These are phyloP conservation scores for Blastocrithidia nonstop DNA, from an alignment of 208 protist species.

Conservation along the genomic window DNA sequence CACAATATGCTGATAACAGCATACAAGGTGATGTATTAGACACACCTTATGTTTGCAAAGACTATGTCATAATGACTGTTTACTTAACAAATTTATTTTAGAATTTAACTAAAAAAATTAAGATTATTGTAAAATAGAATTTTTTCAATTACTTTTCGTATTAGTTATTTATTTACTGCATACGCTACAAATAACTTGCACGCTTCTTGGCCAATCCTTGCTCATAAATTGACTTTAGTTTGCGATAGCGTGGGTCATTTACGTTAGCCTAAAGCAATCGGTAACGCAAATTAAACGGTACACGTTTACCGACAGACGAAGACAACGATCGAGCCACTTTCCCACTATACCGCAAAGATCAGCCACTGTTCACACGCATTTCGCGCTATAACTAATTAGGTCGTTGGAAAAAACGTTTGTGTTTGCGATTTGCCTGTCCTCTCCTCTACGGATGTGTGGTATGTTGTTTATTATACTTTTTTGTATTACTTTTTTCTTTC, in stretches of 20 bases:
- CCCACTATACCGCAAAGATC: slow-evolving; percentile 42
- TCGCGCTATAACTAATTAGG: slow-evolving; percentile 54
- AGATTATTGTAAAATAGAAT: background rate
- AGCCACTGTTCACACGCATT: slow-evolving; percentile 34
- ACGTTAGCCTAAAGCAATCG: slow-evolving; percentile 71
- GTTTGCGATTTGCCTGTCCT: too few relatives aligned
- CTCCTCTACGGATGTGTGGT: too few relatives aligned
- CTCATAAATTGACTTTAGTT: slow-evolving; percentile 29
- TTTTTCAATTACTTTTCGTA: too few relatives aligned
- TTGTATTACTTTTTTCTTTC: too few relatives aligned
- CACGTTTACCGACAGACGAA: slow-evolving; percentile 48
- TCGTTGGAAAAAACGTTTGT: too few relatives aligned
- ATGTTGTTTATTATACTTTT: too few relatives aligned
- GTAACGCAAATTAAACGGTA: slow-evolving; percentile 81
- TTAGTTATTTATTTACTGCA: too few relatives aligned
- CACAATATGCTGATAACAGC: background rate
- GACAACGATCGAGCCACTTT: slow-evolving; percentile 43
- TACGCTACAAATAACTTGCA: slow-evolving; percentile 9
- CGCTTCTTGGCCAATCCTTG: slow-evolving; percentile 38
- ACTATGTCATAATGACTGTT: too few relatives aligned
- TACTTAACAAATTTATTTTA: background rate
- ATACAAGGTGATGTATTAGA: too few relatives aligned
- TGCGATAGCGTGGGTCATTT: slow-evolving; percentile 34
- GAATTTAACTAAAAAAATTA: background rate
- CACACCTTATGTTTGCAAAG: too few relatives aligned